These are phyloP conservation scores for Nitzschia putrida DNA, from an alignment of 108 stramenopile genomes.

Conservation along the genomic window DNA sequence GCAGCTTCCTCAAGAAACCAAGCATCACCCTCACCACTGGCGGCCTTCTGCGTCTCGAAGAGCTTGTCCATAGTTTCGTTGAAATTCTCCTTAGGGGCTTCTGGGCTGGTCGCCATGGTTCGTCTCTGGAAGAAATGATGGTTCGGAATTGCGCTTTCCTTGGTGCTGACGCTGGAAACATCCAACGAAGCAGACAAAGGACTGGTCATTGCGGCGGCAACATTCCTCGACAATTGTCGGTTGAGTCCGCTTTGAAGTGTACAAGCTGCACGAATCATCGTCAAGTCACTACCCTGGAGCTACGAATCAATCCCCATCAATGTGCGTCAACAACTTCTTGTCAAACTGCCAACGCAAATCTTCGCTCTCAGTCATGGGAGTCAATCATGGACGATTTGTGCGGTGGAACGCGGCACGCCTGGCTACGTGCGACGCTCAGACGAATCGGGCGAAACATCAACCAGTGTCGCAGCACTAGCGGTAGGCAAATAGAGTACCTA, in stretches of 20 bases:
- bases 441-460: too few species aligned
- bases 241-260: constrained; percentile 4
- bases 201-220: neutral
- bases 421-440: too few species aligned
- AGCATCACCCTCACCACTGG: constrained; percentile 27
- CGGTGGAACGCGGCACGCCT: too few species aligned
- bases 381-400: too few species aligned
- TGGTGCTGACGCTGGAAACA: neutral
- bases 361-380: too few species aligned
- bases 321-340: neutral
- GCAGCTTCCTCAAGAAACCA: constrained; percentile 43
- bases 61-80: constrained; percentile 46
- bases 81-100: constrained; percentile 15
- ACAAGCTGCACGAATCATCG: constrained; percentile 14
- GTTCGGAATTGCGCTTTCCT: neutral
- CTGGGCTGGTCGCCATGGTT: constrained; percentile 17
- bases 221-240: neutral
- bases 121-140: constrained; percentile 11
- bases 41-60: constrained; percentile 32
- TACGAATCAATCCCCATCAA: constrained; percentile 1
- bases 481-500: too few species aligned
- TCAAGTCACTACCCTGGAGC: neutral
- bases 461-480: too few species aligned
- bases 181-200: neutral
- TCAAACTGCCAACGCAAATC: too few species aligned